Conservation (phyloP, 352 stramenopile species). For the Phytophthora pini region DNA sequence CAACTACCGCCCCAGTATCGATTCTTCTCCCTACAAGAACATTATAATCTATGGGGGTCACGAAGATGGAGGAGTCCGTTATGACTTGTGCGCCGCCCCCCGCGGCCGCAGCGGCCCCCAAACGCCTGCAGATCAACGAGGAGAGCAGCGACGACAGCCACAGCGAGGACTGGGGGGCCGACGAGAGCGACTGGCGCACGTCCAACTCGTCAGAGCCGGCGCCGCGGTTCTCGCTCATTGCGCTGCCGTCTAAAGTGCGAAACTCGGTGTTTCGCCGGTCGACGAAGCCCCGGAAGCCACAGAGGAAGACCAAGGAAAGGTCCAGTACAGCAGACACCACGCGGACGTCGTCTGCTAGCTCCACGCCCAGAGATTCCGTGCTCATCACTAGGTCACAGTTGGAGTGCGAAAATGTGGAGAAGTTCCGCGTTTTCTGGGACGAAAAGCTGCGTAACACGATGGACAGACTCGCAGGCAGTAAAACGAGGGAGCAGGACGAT, state of each 20-base stretch:
- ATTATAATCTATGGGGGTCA: conserved; percentile 23
- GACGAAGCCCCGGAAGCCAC: conserved; percentile 6
- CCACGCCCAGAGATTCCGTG: conserved; percentile 31
- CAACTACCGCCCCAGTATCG: background rate
- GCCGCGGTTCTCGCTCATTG: conserved; percentile 54
- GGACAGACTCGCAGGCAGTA: conserved; percentile 52
- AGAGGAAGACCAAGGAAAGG: conserved; percentile 38
- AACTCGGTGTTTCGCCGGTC: conserved; percentile 47
- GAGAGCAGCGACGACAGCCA: conserved; percentile 45
- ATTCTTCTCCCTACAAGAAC: conserved; percentile 5
- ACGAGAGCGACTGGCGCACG: conserved; percentile 58
- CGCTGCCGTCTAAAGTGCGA: conserved; percentile 48
- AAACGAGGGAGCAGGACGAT: conserved; percentile 37
- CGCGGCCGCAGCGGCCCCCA: background rate
- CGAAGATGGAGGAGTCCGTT: conserved; percentile 18
- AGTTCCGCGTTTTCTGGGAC: conserved; percentile 83
- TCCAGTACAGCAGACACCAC: conserved; percentile 36
- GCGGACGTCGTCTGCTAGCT: conserved; percentile 36
- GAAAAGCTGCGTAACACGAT: conserved; percentile 74
- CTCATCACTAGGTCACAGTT: conserved; percentile 9
- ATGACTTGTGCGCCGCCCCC: background rate
- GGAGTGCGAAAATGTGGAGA: conserved; percentile 56
- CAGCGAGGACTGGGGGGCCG: conserved; percentile 45
- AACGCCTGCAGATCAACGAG: conserved; percentile 3
- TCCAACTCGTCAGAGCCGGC: conserved; percentile 52